Conservation (phyloP, 2,329 filamentous ascomycete species). For the Blastomyces silverae region DNA sequence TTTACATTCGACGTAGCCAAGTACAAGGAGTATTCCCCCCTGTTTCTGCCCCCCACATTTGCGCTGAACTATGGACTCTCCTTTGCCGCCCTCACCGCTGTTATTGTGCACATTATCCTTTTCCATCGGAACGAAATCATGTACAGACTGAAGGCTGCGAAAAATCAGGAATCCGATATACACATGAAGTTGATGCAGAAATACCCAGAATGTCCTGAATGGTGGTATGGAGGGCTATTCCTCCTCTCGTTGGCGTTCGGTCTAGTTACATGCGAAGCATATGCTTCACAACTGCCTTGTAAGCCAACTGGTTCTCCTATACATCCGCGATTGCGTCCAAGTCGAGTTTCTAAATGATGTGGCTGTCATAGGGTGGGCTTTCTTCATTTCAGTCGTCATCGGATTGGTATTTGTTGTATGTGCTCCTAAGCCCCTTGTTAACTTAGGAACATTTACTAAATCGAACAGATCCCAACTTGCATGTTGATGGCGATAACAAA, state of each 20-base stretch:
- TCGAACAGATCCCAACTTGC: conserved; percentile 23
- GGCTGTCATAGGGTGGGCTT: background rate
- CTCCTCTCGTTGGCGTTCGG: background rate
- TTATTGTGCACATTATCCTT: conserved; percentile 30
- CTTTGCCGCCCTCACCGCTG: conserved; percentile 33
- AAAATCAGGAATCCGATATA: background rate
- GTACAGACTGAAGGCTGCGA: conserved; percentile 27
- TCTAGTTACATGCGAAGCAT: background rate
- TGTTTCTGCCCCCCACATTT: conserved; percentile 34
- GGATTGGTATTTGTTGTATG: conserved; percentile 1
- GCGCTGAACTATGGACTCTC: conserved; percentile 35
- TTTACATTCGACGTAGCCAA: conserved; percentile 31
- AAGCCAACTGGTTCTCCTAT: background rate
- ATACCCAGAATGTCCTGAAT: background rate
- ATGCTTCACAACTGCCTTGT: background rate
- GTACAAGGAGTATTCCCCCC: conserved; percentile 34
- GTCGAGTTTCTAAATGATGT: background rate
- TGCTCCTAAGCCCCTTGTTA: background rate
- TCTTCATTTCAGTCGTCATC: background rate
- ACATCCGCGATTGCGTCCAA: background rate
- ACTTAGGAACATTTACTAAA: conserved; percentile 14
- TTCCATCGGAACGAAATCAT: conserved; percentile 33
- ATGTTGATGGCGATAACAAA: conserved; percentile 25
- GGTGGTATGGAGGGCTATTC: background rate
- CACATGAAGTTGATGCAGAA: conserved; percentile 1